Conservation (phyloP, 73 alveolate genomes). For the Paraurostyla sp. region DNA sequence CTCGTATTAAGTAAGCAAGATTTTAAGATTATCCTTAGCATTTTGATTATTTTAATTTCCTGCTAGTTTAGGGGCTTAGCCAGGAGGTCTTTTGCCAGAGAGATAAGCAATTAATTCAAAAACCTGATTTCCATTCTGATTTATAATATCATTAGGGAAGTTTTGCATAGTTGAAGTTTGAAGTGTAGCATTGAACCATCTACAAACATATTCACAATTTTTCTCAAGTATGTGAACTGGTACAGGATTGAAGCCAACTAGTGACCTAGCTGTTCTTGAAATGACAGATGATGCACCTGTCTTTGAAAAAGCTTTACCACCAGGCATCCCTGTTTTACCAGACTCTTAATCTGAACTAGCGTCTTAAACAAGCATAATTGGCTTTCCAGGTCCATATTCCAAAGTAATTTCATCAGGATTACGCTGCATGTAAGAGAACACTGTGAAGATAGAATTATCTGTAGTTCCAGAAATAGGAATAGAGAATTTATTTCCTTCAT, state of each 20-base stretch:
- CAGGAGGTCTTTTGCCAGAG: slow-evolving; percentile 97
- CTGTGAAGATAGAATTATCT: slow-evolving; percentile 95
- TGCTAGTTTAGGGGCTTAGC: slow-evolving; percentile 79
- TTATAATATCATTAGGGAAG: slow-evolving; percentile 96
- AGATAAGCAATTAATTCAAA: slow-evolving; percentile 88
- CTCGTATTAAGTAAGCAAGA: slow-evolving; percentile 88
- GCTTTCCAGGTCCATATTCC: slow-evolving; percentile 89
- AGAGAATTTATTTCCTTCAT: slow-evolving; percentile 95
- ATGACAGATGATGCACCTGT: slow-evolving; percentile 85
- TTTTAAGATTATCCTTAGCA: slow-evolving; percentile 83
- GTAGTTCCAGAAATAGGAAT: slow-evolving; percentile 97
- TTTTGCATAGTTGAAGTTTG: slow-evolving; percentile 82
- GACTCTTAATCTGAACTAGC: slow-evolving; percentile 87
- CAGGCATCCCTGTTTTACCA: slow-evolving; percentile 72
- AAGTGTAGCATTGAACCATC: slow-evolving; percentile 92
- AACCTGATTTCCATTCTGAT: slow-evolving; percentile 92
- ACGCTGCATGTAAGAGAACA: slow-evolving; percentile 92
- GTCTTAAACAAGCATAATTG: slow-evolving; percentile 87
- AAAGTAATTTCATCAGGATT: slow-evolving; percentile 86
- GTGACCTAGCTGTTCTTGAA: slow-evolving; percentile 89
- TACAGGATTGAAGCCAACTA: slow-evolving; percentile 96
- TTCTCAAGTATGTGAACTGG: slow-evolving; percentile 91
- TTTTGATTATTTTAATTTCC: slow-evolving; percentile 78
- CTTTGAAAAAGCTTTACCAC: slow-evolving; percentile 82
- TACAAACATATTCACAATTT: slow-evolving; percentile 89